Percentiles rank a stretch among this genome's conserved stretches.
These are phyloP conservation scores for Ceratocystiopsis minuta DNA, from an alignment of 2,329 filamentous ascomycete species.

Conservation along the genomic window DNA sequence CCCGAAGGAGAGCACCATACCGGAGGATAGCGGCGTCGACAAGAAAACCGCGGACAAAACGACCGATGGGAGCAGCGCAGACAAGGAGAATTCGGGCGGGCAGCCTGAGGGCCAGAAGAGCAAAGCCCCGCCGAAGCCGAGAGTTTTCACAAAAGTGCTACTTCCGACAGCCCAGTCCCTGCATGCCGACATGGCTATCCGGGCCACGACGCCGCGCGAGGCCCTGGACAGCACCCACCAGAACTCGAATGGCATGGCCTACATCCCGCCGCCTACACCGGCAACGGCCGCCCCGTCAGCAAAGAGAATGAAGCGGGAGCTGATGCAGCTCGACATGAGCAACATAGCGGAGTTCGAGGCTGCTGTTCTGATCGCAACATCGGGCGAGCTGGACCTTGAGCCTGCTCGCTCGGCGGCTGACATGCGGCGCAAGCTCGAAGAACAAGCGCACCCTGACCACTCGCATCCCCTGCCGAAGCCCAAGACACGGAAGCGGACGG, in stretches of 20 bases:
- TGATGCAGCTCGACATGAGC: slow-evolving; percentile 57
- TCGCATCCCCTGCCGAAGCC: slow-evolving; percentile 59
- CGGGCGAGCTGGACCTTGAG: slow-evolving; percentile 58
- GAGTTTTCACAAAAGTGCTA: slow-evolving; percentile 61
- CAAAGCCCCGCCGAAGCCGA: slow-evolving; percentile 36
- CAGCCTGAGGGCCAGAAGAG: slow-evolving; percentile 26
- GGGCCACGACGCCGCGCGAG: slow-evolving; percentile 50
- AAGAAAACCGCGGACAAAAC: slow-evolving; percentile 22
- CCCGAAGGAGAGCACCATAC: slow-evolving; percentile 31
- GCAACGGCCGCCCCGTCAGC: slow-evolving; percentile 36
- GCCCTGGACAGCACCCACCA: slow-evolving; percentile 4
- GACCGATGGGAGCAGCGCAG: slow-evolving; percentile 18
- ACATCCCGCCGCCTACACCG: slow-evolving; percentile 49
- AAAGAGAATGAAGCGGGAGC: slow-evolving; percentile 52
- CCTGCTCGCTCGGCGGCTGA: slow-evolving; percentile 53
- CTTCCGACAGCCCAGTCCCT: slow-evolving; percentile 65
- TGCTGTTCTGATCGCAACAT: slow-evolving; percentile 54
- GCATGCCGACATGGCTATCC: slow-evolving; percentile 54
- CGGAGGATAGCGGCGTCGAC: slow-evolving; percentile 12
- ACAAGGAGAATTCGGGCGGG: slow-evolving; percentile 37
- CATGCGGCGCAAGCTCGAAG: slow-evolving; percentile 52
- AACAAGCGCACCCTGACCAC: slow-evolving; percentile 60
- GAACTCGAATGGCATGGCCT: slow-evolving; percentile 8
- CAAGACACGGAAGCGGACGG: slow-evolving; percentile 80
- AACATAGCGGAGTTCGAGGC: slow-evolving; percentile 62